Evolutionary conservation across 192 early-diverging fungal genomes (phyloP), one percentile per base, ranked within the genome.

Genomic region (Rhizophagus clarus): DNA sequence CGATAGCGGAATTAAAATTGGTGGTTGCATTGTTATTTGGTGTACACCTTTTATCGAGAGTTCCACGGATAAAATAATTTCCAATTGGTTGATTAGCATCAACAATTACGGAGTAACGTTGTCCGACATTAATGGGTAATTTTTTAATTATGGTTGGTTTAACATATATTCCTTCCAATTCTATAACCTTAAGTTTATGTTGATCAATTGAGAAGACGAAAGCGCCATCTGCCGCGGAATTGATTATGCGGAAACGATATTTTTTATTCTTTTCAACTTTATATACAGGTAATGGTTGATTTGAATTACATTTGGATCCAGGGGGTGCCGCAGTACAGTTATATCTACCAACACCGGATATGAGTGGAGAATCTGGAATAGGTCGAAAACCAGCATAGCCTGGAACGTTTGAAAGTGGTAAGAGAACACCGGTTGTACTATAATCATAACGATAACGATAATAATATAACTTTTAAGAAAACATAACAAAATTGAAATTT

Each of bases 101-200:
- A 34, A 87, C 80, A 29, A 87, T 80, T 2, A 81, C 81, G 15
- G 86, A 87, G 69, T 86, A 85, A 1, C 86, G 83, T 45, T 87
- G 86, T 0, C 76, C 86, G 14, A 84, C 74, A 62, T 81, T 47
- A 26, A 87, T 78, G 2, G 81, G 81, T 3, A 87, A 26, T 2
- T 76, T 56, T 10, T 78, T 49, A 2, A 86, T 63, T 1, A 67
- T 64, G 2, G 79, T 78, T 10, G 78, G 79, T 24, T 87, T 69
- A 49, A 86, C 61, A 42, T 71, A 76, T 0, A 72, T 61, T 11
- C 86, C 86, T 4, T 87, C 86, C 3, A 66, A 77, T 49, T 90
- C 83, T 24, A 86, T 82, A 22, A 84, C 68, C 0, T 68, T 76
- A n/a, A 86, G 15, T 11, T 22, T 47, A 49, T 87, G 86, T 17